Evolutionary conservation across 2,329 filamentous ascomycete genomes (phyloP).

Genomic region (Sclerotinia subarctica): DNA sequence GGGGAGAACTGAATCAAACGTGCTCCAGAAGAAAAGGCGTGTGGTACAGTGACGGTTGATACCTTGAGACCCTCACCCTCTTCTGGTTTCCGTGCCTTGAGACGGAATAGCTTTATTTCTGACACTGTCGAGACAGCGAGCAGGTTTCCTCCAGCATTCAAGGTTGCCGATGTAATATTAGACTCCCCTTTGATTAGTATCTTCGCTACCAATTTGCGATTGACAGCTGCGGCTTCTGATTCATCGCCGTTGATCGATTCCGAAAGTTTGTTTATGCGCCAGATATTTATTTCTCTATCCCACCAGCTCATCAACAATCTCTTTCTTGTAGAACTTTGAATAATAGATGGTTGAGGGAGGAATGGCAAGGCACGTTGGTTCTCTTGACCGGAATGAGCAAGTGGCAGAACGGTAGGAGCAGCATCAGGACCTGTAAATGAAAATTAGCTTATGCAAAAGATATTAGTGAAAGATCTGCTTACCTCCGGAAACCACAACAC

Average conservation of each 20-base stretch:
- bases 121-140: slow-evolving; percentile 73
- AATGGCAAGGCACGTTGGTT: slow-evolving; percentile 79
- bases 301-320: slow-evolving; percentile 88
- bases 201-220: slow-evolving; percentile 65
- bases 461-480: slow-evolving; percentile 37
- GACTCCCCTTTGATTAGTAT: slow-evolving; percentile 72
- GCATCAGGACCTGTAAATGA: slow-evolving; percentile 71
- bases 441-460: slow-evolving; percentile 32
- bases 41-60: slow-evolving; percentile 64
- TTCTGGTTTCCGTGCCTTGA: slow-evolving; percentile 52
- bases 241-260: slow-evolving; percentile 35
- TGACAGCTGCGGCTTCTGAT: slow-evolving; percentile 45
- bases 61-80: slow-evolving; percentile 63
- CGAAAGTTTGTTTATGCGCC: slow-evolving; percentile 51
- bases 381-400: slow-evolving; percentile 74
- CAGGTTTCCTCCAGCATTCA: slow-evolving; percentile 69
- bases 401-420: slow-evolving; percentile 74
- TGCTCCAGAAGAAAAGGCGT: slow-evolving; percentile 61
- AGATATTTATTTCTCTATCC: slow-evolving; percentile 83
- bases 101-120: slow-evolving; percentile 73
- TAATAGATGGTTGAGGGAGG: slow-evolving; percentile 72
- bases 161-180: slow-evolving; percentile 71
- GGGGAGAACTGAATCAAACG: slow-evolving; percentile 67
- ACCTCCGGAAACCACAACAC: slow-evolving; percentile 90
- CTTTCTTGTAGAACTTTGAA: slow-evolving; percentile 69